Conservation (phyloP, 352 stramenopile species). For the Phytopythium mirpurense region DNA sequence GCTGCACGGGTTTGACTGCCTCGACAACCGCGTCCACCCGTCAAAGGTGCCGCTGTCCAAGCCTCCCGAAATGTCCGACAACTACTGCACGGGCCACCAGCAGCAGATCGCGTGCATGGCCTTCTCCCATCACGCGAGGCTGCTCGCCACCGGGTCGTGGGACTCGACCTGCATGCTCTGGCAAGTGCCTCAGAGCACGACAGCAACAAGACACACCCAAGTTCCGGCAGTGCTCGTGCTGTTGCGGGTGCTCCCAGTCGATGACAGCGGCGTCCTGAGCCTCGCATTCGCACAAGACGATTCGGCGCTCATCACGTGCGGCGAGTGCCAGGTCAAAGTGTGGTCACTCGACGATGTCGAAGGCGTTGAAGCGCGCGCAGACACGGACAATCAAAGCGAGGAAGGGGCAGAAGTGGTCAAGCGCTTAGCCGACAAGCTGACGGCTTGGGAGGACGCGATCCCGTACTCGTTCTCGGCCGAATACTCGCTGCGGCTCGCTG, state of each 20-base stretch:
- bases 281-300: constrained; percentile 33
- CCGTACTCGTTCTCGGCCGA: constrained; percentile 33
- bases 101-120: constrained; percentile 45
- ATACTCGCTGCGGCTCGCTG: constrained; percentile 26
- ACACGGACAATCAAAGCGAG: neutral
- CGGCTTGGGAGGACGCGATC: constrained; percentile 29
- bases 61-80: constrained; percentile 12
- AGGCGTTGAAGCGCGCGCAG: neutral
- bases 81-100: constrained; percentile 31
- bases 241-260: constrained; percentile 32
- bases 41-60: neutral
- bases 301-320: constrained; percentile 32
- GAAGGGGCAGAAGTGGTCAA: neutral
- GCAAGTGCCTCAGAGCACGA: constrained; percentile 11
- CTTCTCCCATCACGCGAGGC: constrained; percentile 24
- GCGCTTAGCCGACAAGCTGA: constrained; percentile 11
- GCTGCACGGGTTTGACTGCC: constrained; percentile 12
- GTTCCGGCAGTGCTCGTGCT: constrained; percentile 14
- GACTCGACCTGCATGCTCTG: constrained; percentile 65
- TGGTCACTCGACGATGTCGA: constrained; percentile 22
- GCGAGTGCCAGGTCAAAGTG: constrained; percentile 38
- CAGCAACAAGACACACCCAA: neutral
- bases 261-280: constrained; percentile 26
- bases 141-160: constrained; percentile 47
- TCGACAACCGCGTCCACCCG: constrained; percentile 7